A percentile compares a stretch with the other conserved stretches of the same genome.
Evolutionary conservation across 768 basidiomycete species (phyloP).

Genomic region (Boletus sensibilis): DNA sequence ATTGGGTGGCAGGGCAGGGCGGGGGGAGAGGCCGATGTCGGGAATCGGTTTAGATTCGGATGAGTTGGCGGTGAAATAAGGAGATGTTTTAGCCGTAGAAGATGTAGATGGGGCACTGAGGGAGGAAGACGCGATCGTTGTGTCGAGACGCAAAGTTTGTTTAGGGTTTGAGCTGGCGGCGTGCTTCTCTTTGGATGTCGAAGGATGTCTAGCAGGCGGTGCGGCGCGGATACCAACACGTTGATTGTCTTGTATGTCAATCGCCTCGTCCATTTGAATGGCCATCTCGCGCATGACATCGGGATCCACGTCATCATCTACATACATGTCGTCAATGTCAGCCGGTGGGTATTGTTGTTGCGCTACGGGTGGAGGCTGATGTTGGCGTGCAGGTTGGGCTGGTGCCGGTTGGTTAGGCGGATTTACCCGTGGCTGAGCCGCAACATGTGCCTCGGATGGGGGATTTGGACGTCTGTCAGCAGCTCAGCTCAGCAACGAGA

Average conservation of each 20-base stretch:
- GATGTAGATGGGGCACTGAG: conserved; percentile 2
- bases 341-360: conserved; percentile 12
- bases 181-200: conserved; percentile 3
- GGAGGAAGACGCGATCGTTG: conserved; percentile 9
- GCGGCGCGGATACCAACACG: background rate
- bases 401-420: conserved; percentile 13
- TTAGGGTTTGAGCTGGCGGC: background rate
- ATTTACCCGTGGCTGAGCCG: conserved; percentile 10
- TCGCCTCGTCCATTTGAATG: conserved; percentile 17
- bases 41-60: conserved; percentile 14
- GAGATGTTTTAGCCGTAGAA: conserved; percentile 10
- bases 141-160: background rate
- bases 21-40: conserved; percentile 33
- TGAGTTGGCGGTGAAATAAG: conserved; percentile 20
- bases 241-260: conserved; percentile 3
- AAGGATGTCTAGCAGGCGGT: background rate
- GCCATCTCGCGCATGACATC: conserved; percentile 27
- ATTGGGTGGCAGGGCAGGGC: conserved; percentile 23
- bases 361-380: conserved; percentile 6
- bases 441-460: conserved; percentile 10
- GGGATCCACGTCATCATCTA: conserved; percentile 30
- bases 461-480: conserved; percentile 28
- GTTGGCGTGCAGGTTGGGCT: conserved; percentile 16
- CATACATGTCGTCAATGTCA: conserved; percentile 24
- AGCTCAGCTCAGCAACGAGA: background rate